Conservation (phyloP, 2,329 filamentous ascomycete genomes). For the Pseudopyrenochaeta lycopersici region DNA sequence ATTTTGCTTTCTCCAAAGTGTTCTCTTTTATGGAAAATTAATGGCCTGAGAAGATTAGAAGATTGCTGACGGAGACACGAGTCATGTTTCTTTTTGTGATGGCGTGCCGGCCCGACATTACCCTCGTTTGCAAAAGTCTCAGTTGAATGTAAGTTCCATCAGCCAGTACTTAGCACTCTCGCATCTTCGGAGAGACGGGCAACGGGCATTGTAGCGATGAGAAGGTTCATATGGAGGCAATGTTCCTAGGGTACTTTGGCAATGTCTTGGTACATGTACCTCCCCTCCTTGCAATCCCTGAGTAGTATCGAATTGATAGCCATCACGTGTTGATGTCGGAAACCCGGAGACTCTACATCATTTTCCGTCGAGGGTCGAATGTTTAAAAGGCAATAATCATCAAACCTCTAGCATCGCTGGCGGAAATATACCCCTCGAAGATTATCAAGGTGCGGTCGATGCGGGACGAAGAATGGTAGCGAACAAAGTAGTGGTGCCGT, state of each 20-base stretch:
- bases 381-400: neutral
- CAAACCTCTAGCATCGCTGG: neutral
- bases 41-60: neutral
- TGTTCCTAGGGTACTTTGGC: neutral
- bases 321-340: conserved; percentile 4
- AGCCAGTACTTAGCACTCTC: neutral
- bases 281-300: neutral
- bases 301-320: conserved; percentile 3
- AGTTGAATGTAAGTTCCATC: neutral
- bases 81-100: neutral
- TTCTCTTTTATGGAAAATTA: neutral
- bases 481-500: conserved; percentile 15
- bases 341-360: neutral
- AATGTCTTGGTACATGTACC: neutral
- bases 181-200: neutral
- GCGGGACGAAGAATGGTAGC: conserved; percentile 2
- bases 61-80: neutral
- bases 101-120: neutral
- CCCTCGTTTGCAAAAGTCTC: neutral
- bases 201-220: neutral
- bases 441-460: conserved; percentile 1
- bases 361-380: neutral
- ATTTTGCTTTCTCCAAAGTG: no score
- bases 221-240: neutral
- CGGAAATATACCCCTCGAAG: conserved; percentile 6